Base-by-base conservation (phyloP, 176 grass and related monocot genomes). In the Phragmites australis region DNA sequence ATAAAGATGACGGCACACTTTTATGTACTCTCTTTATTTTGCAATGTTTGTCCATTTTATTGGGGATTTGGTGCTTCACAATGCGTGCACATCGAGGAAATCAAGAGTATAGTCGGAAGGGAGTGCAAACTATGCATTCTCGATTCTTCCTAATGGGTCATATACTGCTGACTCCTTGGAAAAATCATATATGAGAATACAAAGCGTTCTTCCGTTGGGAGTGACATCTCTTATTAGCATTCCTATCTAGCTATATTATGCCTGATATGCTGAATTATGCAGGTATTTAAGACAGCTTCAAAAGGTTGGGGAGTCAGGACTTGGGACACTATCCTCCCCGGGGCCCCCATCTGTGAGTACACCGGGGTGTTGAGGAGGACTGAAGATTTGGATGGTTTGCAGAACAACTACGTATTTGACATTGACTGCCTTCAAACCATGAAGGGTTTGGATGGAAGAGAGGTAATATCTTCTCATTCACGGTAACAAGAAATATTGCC, bases 381-480 rank as follows among this genome's bases (percentile, higher is more conserved):
- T 1, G 90, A 94, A 37, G 95, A 98, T 4, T 49, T 93, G n/a
- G 95, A 94, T 30, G 75, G 87, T 50, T 62, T 71, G 44, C 83
- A 93, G 4, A 94, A 94, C 39, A 94, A 88, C 19, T 98, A 94
- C 40, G 77, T 89, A 31, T 98, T 98, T 1, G 95, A 98, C 26
- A 98, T 98, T 21, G 95, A 98, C 41, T 98, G 95, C 75, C 74
- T 94, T 49, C 90, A 98, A 56, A 98, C 95, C 9, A 92, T 94
- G 88, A 98, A 94, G 62, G 95, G 92, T 21, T 52, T 98, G 21
- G 95, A 98, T 58, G 95, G 95, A 53, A 78, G 95, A 59, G 92
- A 98, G 92, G 95, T 98, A 78, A 54, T 26, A 1, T 66, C 63
- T 72, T 37, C 56, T 69, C 9, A n/a, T 80, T 73, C 10, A 41